A percentile compares a stretch with the other conserved stretches of the same genome.
These are phyloP conservation scores for Astragalus glycyphyllos DNA, from an alignment of 306 rosid species.

Conservation along the genomic window DNA sequence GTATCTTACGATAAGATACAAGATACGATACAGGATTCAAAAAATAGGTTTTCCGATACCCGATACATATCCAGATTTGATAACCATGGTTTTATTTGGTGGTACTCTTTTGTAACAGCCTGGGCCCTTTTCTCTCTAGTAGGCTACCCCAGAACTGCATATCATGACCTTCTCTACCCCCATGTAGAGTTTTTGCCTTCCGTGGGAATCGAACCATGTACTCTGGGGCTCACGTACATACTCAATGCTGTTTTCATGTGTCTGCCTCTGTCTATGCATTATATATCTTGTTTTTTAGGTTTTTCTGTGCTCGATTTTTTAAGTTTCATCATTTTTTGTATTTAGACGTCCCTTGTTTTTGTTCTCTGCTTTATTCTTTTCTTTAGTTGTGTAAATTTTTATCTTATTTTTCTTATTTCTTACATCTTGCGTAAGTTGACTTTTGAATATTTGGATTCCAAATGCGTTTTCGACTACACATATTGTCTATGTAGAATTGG, in stretches of 20 bases:
- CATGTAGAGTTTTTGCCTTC: too few species aligned
- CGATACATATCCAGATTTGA: too few species aligned
- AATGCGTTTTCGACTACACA: not conserved
- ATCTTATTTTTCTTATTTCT: conserved; percentile 9
- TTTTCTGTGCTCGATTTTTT: not conserved
- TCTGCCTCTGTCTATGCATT: not conserved
- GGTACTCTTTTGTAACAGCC: too few species aligned
- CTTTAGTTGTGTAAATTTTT: not conserved
- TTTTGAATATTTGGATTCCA: not conserved
- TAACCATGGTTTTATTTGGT: too few species aligned
- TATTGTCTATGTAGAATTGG: conserved; percentile 1
- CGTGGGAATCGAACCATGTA: too few species aligned
- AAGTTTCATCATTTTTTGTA: not conserved
- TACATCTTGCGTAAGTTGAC: conserved; percentile 15
- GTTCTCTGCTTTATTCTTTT: not conserved
- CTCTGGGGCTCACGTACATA: too few species aligned
- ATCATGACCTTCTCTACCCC: too few species aligned
- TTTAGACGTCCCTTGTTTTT: not conserved
- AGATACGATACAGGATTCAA: too few species aligned
- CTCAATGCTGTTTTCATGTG: not conserved
- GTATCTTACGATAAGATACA: too few species aligned
- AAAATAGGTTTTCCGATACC: too few species aligned
- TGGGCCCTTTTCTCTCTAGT: too few species aligned
- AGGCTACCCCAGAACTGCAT: too few species aligned
- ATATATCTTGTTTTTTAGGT: not conserved